Percentiles rank a stretch among this genome's conserved stretches.
These are phyloP conservation scores for Dactylellina parvicollis DNA, from an alignment of 2,329 filamentous ascomycete species.

Conservation along the genomic window DNA sequence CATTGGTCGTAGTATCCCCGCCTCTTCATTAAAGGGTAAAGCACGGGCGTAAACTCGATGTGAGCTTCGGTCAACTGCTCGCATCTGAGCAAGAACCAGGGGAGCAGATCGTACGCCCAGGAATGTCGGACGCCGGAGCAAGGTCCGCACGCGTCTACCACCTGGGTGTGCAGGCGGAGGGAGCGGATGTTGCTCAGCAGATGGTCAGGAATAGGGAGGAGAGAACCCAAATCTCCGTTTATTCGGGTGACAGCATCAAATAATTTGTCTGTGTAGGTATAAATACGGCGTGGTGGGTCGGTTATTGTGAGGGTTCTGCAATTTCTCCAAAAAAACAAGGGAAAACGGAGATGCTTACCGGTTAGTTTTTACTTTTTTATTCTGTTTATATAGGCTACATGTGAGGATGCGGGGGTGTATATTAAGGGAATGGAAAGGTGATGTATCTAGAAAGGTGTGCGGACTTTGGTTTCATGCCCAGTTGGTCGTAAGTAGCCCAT, in stretches of 20 bases:
- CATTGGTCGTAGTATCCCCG: background rate
- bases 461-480: conserved; percentile 32
- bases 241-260: conserved; percentile 17
- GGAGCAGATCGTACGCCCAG: conserved; percentile 31
- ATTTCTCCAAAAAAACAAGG: background rate
- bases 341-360: conserved; percentile 18
- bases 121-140: background rate
- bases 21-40: too few relatives aligned
- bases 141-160: conserved; percentile 16
- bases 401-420: background rate
- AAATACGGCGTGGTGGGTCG: conserved; percentile 22
- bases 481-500: conserved; percentile 11
- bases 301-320: conserved; percentile 29
- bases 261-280: conserved; percentile 6
- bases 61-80: conserved; percentile 9
- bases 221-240: conserved; percentile 8
- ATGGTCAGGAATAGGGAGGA: conserved; percentile 1
- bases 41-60: background rate
- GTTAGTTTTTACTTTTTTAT: conserved; percentile 22
- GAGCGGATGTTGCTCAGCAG: conserved; percentile 22
- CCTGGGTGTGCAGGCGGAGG: conserved; percentile 13
- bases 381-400: background rate
- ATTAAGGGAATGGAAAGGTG: background rate
- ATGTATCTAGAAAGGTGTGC: background rate
- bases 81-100: conserved; percentile 12